Conservation (phyloP, 108 stramenopile genomes). For the Mayamaea pseudoterrestris region DNA sequence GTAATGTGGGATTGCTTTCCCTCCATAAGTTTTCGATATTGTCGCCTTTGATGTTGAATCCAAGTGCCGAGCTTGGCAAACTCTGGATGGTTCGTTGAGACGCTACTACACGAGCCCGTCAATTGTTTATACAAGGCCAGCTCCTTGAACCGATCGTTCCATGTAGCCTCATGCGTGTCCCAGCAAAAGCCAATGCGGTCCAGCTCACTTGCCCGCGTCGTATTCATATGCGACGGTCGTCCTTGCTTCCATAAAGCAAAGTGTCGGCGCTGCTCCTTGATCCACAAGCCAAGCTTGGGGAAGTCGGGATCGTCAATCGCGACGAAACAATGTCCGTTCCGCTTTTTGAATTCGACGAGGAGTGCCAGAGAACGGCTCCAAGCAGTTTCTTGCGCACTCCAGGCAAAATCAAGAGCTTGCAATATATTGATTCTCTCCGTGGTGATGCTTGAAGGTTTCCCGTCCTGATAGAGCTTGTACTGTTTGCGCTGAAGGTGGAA, state of each 20-base stretch:
- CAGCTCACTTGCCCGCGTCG: neutral
- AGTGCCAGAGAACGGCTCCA: too few relatives aligned
- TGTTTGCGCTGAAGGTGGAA: too few relatives aligned
- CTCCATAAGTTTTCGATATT: constrained; percentile 3
- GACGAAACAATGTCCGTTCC: constrained; percentile 20
- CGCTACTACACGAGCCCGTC: too few relatives aligned
- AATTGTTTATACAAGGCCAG: too few relatives aligned
- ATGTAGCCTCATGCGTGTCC: constrained; percentile 2
- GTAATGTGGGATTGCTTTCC: constrained; percentile 1
- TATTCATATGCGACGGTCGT: neutral
- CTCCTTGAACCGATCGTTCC: constrained; percentile 6
- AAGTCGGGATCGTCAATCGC: constrained; percentile 13
- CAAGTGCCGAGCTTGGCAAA: constrained; percentile 5
- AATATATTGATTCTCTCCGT: constrained; percentile 1
- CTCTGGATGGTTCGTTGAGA: constrained; percentile 1
- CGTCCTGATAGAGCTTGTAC: constrained; percentile 6
- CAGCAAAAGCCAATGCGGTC: constrained; percentile 9
- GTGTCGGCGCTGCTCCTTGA: constrained; percentile 11
- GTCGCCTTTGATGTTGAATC: constrained; percentile 3
- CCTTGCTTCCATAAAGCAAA: constrained; percentile 3
- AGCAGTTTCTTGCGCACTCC: constrained; percentile 2
- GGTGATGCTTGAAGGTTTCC: constrained; percentile 1
- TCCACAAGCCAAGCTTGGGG: constrained; percentile 20
- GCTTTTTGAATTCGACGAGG: too few relatives aligned
- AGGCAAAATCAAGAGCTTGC: constrained; percentile 1